Evolutionary conservation across 2,329 filamentous ascomycete genomes (phyloP).

Genomic region (Didymella exigua): DNA sequence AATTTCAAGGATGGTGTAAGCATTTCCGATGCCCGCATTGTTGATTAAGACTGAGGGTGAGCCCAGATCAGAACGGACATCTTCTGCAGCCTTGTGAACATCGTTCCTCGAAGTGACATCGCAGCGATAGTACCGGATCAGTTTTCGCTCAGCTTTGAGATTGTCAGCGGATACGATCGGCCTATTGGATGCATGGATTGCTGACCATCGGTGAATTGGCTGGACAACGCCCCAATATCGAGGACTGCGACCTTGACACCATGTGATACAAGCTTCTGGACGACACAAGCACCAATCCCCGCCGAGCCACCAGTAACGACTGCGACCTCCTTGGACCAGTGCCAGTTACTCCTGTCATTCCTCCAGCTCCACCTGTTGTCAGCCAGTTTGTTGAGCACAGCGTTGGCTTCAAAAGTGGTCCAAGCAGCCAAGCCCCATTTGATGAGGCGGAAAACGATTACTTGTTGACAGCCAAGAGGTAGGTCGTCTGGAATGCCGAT

Average conservation of each 20-base stretch:
- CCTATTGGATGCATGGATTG: neutral
- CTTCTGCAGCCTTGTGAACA: constrained; percentile 37
- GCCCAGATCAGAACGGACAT: constrained; percentile 42
- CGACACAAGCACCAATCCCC: constrained; percentile 45
- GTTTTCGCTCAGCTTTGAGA: constrained; percentile 25
- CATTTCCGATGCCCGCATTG: constrained; percentile 47
- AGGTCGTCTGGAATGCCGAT: constrained; percentile 22
- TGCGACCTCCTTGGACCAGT: constrained; percentile 42
- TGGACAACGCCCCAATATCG: constrained; percentile 41
- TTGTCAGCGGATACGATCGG: constrained; percentile 19
- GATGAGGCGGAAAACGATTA: constrained; percentile 29
- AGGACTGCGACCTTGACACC: constrained; percentile 46
- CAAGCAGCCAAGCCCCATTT: constrained; percentile 36
- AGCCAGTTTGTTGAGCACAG: constrained; percentile 38
- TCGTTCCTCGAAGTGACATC: constrained; percentile 41
- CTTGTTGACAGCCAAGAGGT: constrained; percentile 29
- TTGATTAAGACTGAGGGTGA: constrained; percentile 45
- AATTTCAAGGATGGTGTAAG: constrained; percentile 40
- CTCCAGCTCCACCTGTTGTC: constrained; percentile 49
- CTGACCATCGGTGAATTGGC: constrained; percentile 36
- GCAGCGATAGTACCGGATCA: constrained; percentile 39
- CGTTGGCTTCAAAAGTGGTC: constrained; percentile 35
- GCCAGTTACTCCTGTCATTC: constrained; percentile 36
- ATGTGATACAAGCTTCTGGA: constrained; percentile 38
- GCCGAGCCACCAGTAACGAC: constrained; percentile 47